Conservation (phyloP, 179 eudicot species). For the Gypsophila paniculata region DNA sequence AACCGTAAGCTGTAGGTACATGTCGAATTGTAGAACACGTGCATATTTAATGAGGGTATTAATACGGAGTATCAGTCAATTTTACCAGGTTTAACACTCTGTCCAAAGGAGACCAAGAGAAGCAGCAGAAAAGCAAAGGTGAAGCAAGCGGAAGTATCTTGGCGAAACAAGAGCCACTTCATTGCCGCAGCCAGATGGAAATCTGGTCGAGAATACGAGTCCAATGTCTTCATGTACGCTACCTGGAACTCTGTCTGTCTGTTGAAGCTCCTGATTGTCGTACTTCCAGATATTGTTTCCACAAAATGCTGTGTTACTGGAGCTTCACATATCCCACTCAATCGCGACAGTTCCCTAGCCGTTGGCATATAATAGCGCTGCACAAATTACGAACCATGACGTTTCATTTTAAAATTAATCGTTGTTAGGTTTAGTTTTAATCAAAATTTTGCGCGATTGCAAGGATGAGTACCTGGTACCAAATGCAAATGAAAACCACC, state of each 20-base stretch:
- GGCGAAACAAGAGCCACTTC: conserved; percentile 26
- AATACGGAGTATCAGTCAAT: not conserved
- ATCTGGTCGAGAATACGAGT: conserved; percentile 22
- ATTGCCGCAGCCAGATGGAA: conserved; percentile 25
- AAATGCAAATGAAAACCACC: conserved; percentile 1
- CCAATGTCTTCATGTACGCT: conserved; percentile 18
- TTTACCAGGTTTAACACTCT: conserved; percentile 20
- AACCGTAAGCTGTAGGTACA: too few relatives aligned
- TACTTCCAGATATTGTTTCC: conserved; percentile 24
- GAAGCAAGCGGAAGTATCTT: conserved; percentile 10
- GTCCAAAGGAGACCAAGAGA: conserved; percentile 14
- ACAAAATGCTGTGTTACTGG: conserved; percentile 25
- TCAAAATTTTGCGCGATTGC: not conserved
- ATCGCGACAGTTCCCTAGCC: conserved; percentile 21
- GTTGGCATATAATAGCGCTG: conserved; percentile 22
- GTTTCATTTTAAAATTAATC: too few relatives aligned
- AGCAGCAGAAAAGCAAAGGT: conserved; percentile 20
- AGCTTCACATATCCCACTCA: conserved; percentile 21
- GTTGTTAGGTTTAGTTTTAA: too few relatives aligned
- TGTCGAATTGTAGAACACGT: too few relatives aligned
- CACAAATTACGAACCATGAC: not conserved
- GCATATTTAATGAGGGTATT: too few relatives aligned
- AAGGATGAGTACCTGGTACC: conserved; percentile 18
- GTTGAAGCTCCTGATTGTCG: conserved; percentile 27
- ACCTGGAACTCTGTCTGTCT: conserved; percentile 16